Conservation (phyloP, 768 basidiomycete species). For the Neoboletus subvelutipes region DNA sequence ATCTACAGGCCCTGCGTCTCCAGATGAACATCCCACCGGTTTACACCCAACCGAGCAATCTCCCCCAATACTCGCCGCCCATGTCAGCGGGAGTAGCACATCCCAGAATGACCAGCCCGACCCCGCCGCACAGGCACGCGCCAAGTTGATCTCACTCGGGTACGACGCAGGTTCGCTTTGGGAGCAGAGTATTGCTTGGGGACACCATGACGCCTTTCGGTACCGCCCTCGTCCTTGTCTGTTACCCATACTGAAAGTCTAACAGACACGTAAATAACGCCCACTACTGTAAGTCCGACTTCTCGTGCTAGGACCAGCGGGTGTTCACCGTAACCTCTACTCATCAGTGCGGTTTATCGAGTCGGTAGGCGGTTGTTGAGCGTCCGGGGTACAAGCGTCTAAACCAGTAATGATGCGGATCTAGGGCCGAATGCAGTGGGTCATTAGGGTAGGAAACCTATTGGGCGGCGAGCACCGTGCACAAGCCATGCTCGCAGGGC, state of each 20-base stretch:
- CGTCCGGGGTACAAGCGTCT: background rate
- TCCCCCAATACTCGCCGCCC: slow-evolving; percentile 4
- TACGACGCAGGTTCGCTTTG: slow-evolving; percentile 69
- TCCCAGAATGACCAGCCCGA: slow-evolving; percentile 1
- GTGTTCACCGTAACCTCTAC: background rate
- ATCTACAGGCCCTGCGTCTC: slow-evolving; percentile 55
- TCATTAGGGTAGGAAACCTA: slow-evolving; percentile 53
- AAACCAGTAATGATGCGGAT: background rate
- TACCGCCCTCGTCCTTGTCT: slow-evolving; percentile 23
- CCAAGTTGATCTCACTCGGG: slow-evolving; percentile 45
- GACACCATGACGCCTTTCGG: slow-evolving; percentile 79
- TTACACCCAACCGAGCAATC: background rate
- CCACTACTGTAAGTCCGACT: slow-evolving; percentile 52
- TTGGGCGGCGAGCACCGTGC: slow-evolving; percentile 58
- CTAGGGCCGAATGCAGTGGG: slow-evolving; percentile 71
- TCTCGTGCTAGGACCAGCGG: background rate
- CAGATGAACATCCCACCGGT: slow-evolving; percentile 40
- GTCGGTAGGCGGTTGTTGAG: slow-evolving; percentile 44
- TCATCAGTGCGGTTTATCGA: slow-evolving; percentile 64
- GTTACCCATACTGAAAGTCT: background rate
- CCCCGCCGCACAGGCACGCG: slow-evolving; percentile 39
- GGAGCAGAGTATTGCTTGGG: slow-evolving; percentile 79
- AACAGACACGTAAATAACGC: slow-evolving; percentile 77
- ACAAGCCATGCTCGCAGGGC: slow-evolving; percentile 56
- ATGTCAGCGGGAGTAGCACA: background rate